Percentiles rank a stretch among this genome's conserved stretches.
phyloP scores from a whole-genome alignment of 257 asterid genomes.

The Phtheirospermum japonicum region DNA sequence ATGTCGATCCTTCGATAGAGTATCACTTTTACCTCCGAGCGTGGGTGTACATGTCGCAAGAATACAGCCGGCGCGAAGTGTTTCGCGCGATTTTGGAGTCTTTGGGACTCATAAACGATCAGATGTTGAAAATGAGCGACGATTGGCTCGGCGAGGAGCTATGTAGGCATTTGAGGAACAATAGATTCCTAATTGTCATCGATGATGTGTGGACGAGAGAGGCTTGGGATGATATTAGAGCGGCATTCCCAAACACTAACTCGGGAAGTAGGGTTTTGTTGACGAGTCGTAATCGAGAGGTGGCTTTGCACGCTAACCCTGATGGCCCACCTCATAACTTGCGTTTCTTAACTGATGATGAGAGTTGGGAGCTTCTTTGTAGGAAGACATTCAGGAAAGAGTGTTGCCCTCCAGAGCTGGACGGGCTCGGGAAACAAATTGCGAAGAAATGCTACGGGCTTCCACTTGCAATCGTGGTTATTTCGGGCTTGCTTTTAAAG shows the following conservation, averaged over 20 bases:
- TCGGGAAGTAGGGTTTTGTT: slow-evolving; percentile 36
- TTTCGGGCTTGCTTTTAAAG: too few relatives aligned
- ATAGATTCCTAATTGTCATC: too few relatives aligned
- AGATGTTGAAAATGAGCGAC: slow-evolving; percentile 26
- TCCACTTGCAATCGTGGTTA: too few relatives aligned
- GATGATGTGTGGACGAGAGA: too few relatives aligned
- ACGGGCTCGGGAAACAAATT: slow-evolving; percentile 32
- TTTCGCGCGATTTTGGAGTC: too few relatives aligned
- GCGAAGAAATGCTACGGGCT: too few relatives aligned
- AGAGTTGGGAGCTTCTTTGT: slow-evolving; percentile 40
- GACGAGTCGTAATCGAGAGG: slow-evolving; percentile 37
- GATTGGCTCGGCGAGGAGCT: slow-evolving; percentile 28
- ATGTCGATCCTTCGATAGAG: slow-evolving; percentile 35
- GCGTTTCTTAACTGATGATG: slow-evolving; percentile 33
- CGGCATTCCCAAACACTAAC: slow-evolving; percentile 28
- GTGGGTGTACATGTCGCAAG: slow-evolving; percentile 41
- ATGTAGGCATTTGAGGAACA: too few relatives aligned
- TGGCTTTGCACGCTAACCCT: slow-evolving; percentile 27
- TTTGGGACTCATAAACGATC: too few relatives aligned
- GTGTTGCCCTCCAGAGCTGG: slow-evolving; percentile 36
- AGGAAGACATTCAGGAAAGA: slow-evolving; percentile 35
- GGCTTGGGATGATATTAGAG: slow-evolving; percentile 29
- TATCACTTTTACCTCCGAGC: too few relatives aligned
- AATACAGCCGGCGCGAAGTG: slow-evolving; percentile 33
- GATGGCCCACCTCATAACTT: slow-evolving; percentile 29